A percentile compares a stretch with the other conserved stretches of the same genome.
These are phyloP conservation scores for Microdochium trichocladiopsis DNA, from an alignment of 2,329 filamentous ascomycete species.

Conservation along the genomic window DNA sequence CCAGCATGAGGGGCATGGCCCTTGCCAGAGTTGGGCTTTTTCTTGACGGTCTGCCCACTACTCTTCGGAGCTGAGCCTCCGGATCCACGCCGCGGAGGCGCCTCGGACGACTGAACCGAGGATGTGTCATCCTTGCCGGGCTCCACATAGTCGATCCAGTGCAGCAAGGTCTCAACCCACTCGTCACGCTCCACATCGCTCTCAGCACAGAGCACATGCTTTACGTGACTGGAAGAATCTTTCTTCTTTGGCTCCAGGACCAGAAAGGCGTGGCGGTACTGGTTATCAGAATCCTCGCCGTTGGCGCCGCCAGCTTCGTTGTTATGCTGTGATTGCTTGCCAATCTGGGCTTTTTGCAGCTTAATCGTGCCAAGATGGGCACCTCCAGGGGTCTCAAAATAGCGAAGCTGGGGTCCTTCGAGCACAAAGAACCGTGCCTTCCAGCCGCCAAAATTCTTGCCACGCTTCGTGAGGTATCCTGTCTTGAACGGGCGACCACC, in stretches of 20 bases:
- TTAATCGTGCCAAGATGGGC: slow-evolving; percentile 91
- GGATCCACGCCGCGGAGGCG: slow-evolving; percentile 32
- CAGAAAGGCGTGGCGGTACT: slow-evolving; percentile 94
- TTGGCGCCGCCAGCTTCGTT: slow-evolving; percentile 42
- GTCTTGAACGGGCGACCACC: slow-evolving; percentile 67
- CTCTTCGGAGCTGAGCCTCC: slow-evolving; percentile 21
- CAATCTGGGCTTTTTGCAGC: slow-evolving; percentile 83
- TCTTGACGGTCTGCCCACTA: slow-evolving; percentile 31
- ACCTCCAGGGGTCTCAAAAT: slow-evolving; percentile 87
- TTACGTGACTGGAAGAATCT: slow-evolving; percentile 78
- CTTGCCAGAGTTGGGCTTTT: slow-evolving; percentile 30
- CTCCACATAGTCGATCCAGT: slow-evolving; percentile 76
- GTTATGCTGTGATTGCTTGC: slow-evolving; percentile 71
- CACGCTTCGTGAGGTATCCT: slow-evolving; percentile 91
- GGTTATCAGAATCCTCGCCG: slow-evolving; percentile 77
- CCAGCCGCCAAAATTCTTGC: slow-evolving; percentile 99
- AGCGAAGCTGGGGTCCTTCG: slow-evolving; percentile 63
- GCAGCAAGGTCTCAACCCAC: slow-evolving; percentile 86
- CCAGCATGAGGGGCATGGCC: slow-evolving; percentile 24
- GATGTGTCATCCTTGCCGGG: slow-evolving; percentile 44
- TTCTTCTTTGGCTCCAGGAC: slow-evolving; percentile 95
- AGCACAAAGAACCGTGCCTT: slow-evolving; percentile 69
- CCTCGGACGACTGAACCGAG: slow-evolving; percentile 21
- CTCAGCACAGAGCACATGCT: slow-evolving; percentile 92
- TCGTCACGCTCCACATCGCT: slow-evolving; percentile 86